A percentile compares a stretch with the other conserved stretches of the same genome.
Evolutionary conservation across 768 basidiomycete genomes (phyloP).

Genomic region (Mycena olivaceomarginata): DNA sequence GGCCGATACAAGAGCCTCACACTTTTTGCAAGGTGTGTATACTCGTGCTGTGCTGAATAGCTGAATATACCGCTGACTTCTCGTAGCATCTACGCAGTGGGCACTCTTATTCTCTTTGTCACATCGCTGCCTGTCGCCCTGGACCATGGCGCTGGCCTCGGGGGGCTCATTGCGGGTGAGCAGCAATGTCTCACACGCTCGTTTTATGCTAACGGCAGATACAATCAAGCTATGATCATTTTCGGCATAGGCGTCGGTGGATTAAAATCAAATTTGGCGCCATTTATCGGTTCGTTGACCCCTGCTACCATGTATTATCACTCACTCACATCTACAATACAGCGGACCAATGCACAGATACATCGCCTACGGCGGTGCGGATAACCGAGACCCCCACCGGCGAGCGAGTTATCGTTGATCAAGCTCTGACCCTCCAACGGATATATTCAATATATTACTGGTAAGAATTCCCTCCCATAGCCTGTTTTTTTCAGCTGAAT

Average conservation of each 20-base stretch:
- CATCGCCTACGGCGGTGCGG: background rate
- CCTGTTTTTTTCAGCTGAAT: background rate
- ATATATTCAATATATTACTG: constrained; percentile 27
- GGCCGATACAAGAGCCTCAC: constrained; percentile 36
- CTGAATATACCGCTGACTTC: background rate
- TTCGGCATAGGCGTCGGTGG: constrained; percentile 33
- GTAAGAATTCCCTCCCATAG: background rate
- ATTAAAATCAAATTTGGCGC: constrained; percentile 35
- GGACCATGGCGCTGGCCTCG: constrained; percentile 29
- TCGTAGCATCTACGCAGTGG: constrained; percentile 25
- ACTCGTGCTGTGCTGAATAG: background rate
- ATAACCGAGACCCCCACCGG: constrained; percentile 4
- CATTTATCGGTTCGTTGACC: constrained; percentile 30
- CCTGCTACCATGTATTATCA: background rate
- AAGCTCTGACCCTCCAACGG: constrained; percentile 20
- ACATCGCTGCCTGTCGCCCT: constrained; percentile 33
- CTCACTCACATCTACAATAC: background rate
- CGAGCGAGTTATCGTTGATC: constrained; percentile 31
- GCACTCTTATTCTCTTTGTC: constrained; percentile 24
- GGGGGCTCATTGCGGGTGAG: constrained; percentile 26
- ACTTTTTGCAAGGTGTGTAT: constrained; percentile 23
- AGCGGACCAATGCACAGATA: constrained; percentile 32
- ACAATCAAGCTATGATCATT: constrained; percentile 12
- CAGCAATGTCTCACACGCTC: background rate
- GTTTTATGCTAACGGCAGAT: too few relatives aligned